A percentile compares a stretch with the other conserved stretches of the same genome.
Conservation (phyloP, 257 asterid species). For the Plantago ovata region DNA sequence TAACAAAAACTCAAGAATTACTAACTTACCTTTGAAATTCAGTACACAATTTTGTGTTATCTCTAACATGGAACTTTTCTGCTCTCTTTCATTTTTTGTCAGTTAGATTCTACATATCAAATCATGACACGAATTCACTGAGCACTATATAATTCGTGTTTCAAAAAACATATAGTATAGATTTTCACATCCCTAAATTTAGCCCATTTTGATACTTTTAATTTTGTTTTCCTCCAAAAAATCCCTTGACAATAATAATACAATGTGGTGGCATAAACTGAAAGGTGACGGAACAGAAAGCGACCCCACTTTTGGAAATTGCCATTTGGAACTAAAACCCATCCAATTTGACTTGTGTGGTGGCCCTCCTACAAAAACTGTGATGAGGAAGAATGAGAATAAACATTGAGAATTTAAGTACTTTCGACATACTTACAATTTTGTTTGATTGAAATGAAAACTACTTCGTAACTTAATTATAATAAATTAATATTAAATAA, state of each 20-base stretch:
- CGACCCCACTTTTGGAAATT: constrained; percentile 25
- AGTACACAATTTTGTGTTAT: no score
- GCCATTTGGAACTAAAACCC: not conserved
- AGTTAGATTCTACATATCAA: no score
- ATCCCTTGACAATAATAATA: constrained; percentile 19
- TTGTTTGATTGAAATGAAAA: constrained; percentile 16
- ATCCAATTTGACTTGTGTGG: constrained; percentile 20
- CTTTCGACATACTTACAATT: constrained; percentile 8
- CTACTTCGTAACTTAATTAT: no score
- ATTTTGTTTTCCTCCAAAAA: constrained; percentile 29
- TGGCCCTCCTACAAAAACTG: constrained; percentile 20
- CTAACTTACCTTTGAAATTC: no score
- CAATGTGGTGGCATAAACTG: constrained; percentile 37
- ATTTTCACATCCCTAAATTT: constrained; percentile 18
- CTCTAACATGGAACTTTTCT: no score
- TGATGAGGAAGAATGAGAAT: constrained; percentile 29
- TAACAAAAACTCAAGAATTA: no score
- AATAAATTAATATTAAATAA: no score
- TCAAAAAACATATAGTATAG: no score
- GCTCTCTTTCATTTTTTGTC: no score
- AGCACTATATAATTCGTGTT: no score
- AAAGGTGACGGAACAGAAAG: constrained; percentile 42
- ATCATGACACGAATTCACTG: no score
- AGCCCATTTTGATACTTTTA: constrained; percentile 26
- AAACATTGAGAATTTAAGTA: constrained; percentile 21